phyloP scores from a whole-genome alignment of 2,329 filamentous ascomycete species.

The Phaeosphaeria sp. region DNA sequence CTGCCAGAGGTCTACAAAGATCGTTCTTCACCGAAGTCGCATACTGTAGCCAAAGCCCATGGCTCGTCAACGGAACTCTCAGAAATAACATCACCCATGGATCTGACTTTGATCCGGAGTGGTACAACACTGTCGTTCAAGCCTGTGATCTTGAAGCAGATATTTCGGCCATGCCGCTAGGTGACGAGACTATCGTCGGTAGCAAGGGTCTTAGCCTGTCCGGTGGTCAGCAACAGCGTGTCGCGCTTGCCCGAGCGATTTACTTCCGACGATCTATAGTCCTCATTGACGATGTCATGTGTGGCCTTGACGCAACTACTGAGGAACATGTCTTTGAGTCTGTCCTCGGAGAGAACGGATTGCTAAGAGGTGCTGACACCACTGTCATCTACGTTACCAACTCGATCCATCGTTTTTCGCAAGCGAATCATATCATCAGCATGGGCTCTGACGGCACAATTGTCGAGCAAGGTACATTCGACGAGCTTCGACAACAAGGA shows the following conservation, averaged over 20 bases:
- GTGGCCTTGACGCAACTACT: constrained; percentile 55
- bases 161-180: constrained; percentile 10
- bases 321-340: constrained; percentile 54
- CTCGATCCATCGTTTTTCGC: constrained; percentile 27
- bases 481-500: constrained; percentile 32
- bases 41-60: constrained; percentile 40
- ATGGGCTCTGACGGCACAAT: constrained; percentile 42
- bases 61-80: constrained; percentile 35
- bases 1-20: constrained; percentile 9
- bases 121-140: constrained; percentile 31
- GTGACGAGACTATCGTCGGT: constrained; percentile 52
- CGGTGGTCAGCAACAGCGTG: constrained; percentile 57
- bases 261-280: constrained; percentile 53
- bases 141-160: constrained; percentile 26
- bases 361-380: constrained; percentile 44
- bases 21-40: constrained; percentile 30
- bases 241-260: constrained; percentile 57
- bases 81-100: constrained; percentile 31
- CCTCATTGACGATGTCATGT: constrained; percentile 57
- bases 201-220: constrained; percentile 56
- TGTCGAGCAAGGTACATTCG: constrained; percentile 47
- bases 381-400: constrained; percentile 23
- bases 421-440: constrained; percentile 51
- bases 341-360: constrained; percentile 50
- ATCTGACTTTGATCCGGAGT: constrained; percentile 24